Conservation (phyloP, 257 asterid genomes). For the Verbena officinalis region DNA sequence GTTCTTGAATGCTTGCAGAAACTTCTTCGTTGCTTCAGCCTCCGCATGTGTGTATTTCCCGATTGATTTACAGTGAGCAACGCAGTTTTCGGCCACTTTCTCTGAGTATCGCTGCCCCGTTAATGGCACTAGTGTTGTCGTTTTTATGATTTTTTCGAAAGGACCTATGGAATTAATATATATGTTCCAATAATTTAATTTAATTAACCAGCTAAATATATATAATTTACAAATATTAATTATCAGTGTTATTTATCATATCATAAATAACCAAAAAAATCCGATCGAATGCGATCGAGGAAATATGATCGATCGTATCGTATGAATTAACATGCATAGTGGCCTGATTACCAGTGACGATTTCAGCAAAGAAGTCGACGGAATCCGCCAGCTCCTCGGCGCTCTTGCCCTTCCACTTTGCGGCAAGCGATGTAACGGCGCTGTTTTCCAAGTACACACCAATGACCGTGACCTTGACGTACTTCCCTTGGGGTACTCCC, state of each 20-base stretch:
- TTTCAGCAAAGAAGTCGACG: conserved; percentile 64
- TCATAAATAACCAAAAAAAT: too few relatives aligned
- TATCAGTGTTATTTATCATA: too few relatives aligned
- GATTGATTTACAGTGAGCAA: conserved; percentile 65
- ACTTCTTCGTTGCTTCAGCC: conserved; percentile 58
- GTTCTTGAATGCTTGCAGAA: conserved; percentile 50
- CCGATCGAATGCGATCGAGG: too few relatives aligned
- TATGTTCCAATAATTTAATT: too few relatives aligned
- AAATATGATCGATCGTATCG: too few relatives aligned
- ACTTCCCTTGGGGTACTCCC: conserved; percentile 67
- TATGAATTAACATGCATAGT: too few relatives aligned
- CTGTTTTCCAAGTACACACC: conserved; percentile 70
- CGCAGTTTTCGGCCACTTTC: conserved; percentile 84
- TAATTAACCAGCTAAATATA: too few relatives aligned
- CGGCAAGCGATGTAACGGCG: conserved; percentile 62
- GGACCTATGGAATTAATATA: conserved; percentile 57
- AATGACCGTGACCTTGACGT: conserved; percentile 77
- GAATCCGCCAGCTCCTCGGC: conserved; percentile 63
- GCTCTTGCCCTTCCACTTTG: conserved; percentile 76
- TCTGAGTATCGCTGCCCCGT: conserved; percentile 87
- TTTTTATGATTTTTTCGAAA: conserved; percentile 68
- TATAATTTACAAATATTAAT: too few relatives aligned
- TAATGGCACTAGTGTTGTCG: conserved; percentile 77
- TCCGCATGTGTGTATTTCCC: conserved; percentile 69
- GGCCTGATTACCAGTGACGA: conserved; percentile 68